phyloP scores from a whole-genome alignment of 1,139 yeast genomes.

The Oligophagozyma castellii region DNA sequence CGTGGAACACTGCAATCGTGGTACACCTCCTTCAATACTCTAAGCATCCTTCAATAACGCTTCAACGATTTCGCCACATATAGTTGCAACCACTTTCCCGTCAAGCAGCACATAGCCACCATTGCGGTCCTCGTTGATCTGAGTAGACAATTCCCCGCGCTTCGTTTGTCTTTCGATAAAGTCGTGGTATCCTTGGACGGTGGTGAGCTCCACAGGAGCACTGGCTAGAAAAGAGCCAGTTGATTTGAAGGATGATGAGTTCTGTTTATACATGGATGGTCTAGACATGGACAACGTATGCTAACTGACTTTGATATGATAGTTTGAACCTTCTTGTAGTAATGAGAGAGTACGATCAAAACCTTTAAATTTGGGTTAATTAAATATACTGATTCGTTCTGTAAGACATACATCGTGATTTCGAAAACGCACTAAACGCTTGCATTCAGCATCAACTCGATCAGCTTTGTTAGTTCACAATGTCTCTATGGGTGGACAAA shows the following conservation, averaged over 20 bases:
- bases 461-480: no score
- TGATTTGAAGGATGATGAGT: slow-evolving; percentile 9
- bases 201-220: slow-evolving; percentile 28
- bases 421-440: no score
- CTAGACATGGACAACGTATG: no score
- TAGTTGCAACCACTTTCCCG: slow-evolving; percentile 25
- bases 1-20: no score
- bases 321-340: no score
- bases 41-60: slow-evolving; percentile 15
- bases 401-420: no score
- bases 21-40: no score
- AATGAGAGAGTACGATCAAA: no score
- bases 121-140: slow-evolving; percentile 20
- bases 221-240: slow-evolving; percentile 20
- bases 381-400: no score
- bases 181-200: slow-evolving; percentile 26
- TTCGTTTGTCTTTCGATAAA: slow-evolving; percentile 18
- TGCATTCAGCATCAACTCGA: no score
- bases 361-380: no score
- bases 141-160: slow-evolving; percentile 12
- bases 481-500: slow-evolving; percentile 96
- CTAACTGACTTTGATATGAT: no score
- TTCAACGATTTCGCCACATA: slow-evolving; percentile 24
- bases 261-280: neutral
- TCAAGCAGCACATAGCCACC: slow-evolving; percentile 24